phyloP scores from a whole-genome alignment of 768 basidiomycete genomes.

The Phlebiopsis flavidoalba region DNA sequence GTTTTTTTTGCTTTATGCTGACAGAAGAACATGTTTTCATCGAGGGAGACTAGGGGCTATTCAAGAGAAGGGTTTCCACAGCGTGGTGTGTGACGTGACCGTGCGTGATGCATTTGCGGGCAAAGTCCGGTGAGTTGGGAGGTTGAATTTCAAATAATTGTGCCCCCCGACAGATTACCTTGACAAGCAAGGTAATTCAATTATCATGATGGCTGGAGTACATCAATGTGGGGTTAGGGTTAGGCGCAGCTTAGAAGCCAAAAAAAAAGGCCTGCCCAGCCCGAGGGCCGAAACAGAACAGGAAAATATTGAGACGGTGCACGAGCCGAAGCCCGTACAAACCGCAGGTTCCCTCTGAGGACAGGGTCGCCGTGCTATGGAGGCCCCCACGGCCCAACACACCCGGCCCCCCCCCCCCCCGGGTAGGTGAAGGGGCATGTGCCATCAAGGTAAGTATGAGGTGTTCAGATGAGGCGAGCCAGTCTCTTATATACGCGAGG shows the following conservation, averaged over 20 bases:
- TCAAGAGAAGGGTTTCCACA: too few species aligned
- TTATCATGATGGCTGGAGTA: not conserved
- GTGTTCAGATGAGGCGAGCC: not conserved
- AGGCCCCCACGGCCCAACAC: conserved; percentile 27
- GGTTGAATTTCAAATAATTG: too few species aligned
- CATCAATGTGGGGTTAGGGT: conserved; percentile 9
- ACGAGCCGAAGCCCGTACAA: conserved; percentile 37
- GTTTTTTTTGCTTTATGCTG: too few species aligned
- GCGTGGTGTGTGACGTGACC: too few species aligned
- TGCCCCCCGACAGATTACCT: too few species aligned
- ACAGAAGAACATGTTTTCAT: too few species aligned
- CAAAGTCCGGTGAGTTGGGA: too few species aligned
- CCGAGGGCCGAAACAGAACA: conserved; percentile 33
- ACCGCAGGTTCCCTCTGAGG: conserved; percentile 34
- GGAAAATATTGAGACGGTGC: conserved; percentile 37
- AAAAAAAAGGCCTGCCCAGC: conserved; percentile 17
- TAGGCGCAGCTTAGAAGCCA: conserved; percentile 2
- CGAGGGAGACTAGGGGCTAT: too few species aligned
- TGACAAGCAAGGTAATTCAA: too few species aligned
- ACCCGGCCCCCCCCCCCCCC: too few species aligned
- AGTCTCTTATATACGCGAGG: not conserved
- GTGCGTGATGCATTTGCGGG: too few species aligned
- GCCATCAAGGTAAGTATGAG: conserved; percentile 17
- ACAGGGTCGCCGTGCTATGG: conserved; percentile 48
- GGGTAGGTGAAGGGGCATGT: conserved; percentile 23